Base-by-base conservation (phyloP, 2,329 filamentous ascomycete genomes). In the Colletotrichum higginsianum region DNA sequence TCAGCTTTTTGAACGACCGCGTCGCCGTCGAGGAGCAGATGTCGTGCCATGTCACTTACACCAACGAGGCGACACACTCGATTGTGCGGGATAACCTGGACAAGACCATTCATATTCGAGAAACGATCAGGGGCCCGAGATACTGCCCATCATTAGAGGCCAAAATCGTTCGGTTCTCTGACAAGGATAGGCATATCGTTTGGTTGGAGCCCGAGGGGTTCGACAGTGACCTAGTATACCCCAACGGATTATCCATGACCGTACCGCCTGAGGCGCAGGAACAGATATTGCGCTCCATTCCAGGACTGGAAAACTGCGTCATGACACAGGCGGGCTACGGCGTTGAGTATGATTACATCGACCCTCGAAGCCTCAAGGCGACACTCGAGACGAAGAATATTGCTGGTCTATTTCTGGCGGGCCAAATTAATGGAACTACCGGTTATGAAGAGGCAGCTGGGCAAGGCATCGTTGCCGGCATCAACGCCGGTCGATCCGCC, bases 181-280 rank as follows among this genome's bases (percentile, higher is more conserved):
- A 96, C 74, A 96, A 95, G 79, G 85, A 91, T 23, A 88, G 87
- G 7, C 96, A 99, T 77, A 94, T 98, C 75, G 92, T 99, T 66
- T 99, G 96, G 96, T 90, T 99, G 16, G 96, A 99, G 80, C 96
- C 96, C 0, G 96, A 99, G 85, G 96, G 96, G 2, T 97, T 98
- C 77, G 89, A 95, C 74, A 97, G 90, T 79, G 90, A 97, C 75
- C 87, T 98, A 55, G 92, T 99, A 67, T 99, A 99, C 79, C 96
- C 96, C 0, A 99, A 99, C 78, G 96, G 96, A 1, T 91, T 99
- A 49, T 98, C 95, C 38, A 98, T 98, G 94, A 99, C 96, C 0
- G 91, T 99, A 3, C 96, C 96, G 0, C 92, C 91, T 0, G 94
- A 96, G 67, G 94, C 93, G 0, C 96, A 99, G 80, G 92, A 94